Percentiles rank a stretch among this genome's conserved stretches.
phyloP scores from a whole-genome alignment of 2,329 filamentous ascomycete species.

The Monosporascus sp. region DNA sequence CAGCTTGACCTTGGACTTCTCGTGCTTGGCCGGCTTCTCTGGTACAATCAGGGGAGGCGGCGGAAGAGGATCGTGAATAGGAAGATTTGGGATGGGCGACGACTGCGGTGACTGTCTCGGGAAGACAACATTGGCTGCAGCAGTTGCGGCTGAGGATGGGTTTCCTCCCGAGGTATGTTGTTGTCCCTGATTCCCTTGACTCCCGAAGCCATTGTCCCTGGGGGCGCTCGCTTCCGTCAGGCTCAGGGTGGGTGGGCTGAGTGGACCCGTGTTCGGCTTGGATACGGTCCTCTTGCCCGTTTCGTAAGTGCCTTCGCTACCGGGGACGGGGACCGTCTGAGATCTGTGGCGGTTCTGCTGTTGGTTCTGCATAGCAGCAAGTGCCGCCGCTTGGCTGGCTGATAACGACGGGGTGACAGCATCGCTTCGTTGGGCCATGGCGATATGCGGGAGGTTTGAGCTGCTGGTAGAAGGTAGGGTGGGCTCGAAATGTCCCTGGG shows the following conservation, averaged over 20 bases:
- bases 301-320: constrained; percentile 36
- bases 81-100: constrained; percentile 24
- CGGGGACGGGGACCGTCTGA: constrained; percentile 62
- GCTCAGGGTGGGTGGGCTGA: constrained; percentile 58
- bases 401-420: constrained; percentile 42
- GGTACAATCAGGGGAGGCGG: constrained; percentile 35
- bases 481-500: constrained; percentile 72
- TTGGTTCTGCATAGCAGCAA: constrained; percentile 65
- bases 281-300: constrained; percentile 31
- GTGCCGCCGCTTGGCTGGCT: constrained; percentile 75
- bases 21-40: constrained; percentile 56
- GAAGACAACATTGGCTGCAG: constrained; percentile 69
- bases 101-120: constrained; percentile 52
- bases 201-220: constrained; percentile 48
- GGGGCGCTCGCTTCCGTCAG: constrained; percentile 61
- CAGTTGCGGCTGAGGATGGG: constrained; percentile 60
- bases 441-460: constrained; percentile 48
- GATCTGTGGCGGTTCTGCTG: constrained; percentile 63
- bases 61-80: constrained; percentile 19
- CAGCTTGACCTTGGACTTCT: constrained; percentile 76
- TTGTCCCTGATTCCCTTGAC: constrained; percentile 40
- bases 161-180: constrained; percentile 57
- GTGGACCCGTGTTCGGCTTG: constrained; percentile 37
- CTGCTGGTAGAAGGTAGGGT: constrained; percentile 58
- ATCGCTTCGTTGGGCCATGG: constrained; percentile 32